Conservation (phyloP, 148 eudicot species). For the Cornus controversa region DNA sequence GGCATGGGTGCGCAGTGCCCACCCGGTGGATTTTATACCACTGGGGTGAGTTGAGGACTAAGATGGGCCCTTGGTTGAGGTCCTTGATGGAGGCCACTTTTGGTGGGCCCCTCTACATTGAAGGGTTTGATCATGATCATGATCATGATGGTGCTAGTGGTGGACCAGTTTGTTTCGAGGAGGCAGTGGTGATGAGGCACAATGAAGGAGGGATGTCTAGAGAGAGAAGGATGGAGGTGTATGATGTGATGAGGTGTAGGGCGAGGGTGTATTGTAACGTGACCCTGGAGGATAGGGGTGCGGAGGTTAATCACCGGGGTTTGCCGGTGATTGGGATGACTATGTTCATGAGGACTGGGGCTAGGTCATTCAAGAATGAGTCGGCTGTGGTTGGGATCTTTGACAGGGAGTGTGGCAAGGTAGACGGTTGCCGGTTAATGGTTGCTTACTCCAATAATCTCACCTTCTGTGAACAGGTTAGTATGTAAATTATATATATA, state of each 20-base stretch:
- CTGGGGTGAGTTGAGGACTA: constrained; percentile 67
- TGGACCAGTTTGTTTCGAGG: constrained; percentile 51
- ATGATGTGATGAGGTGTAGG: constrained; percentile 64
- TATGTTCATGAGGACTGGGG: constrained; percentile 58
- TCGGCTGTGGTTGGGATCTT: constrained; percentile 50
- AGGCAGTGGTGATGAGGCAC: constrained; percentile 76
- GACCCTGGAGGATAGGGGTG: constrained; percentile 8
- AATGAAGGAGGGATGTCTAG: constrained; percentile 69
- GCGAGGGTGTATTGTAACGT: constrained; percentile 51
- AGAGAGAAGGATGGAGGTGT: constrained; percentile 48
- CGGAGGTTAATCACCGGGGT: not conserved
- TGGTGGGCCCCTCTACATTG: constrained; percentile 34
- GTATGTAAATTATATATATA: not conserved
- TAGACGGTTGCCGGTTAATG: constrained; percentile 45
- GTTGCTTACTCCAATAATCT: constrained; percentile 62
- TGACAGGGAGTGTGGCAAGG: constrained; percentile 44
- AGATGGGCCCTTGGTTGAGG: constrained; percentile 53
- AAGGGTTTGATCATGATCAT: constrained; percentile 29
- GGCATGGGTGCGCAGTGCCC: constrained; percentile 42
- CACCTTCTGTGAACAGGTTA: constrained; percentile 77
- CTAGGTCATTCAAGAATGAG: constrained; percentile 65
- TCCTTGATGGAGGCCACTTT: constrained; percentile 60
- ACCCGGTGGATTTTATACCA: constrained; percentile 63
- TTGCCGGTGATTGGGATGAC: constrained; percentile 49
- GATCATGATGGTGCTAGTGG: constrained; percentile 5